Evolutionary conservation across 306 rosid genomes (phyloP).

Genomic region (Senna siamea): DNA sequence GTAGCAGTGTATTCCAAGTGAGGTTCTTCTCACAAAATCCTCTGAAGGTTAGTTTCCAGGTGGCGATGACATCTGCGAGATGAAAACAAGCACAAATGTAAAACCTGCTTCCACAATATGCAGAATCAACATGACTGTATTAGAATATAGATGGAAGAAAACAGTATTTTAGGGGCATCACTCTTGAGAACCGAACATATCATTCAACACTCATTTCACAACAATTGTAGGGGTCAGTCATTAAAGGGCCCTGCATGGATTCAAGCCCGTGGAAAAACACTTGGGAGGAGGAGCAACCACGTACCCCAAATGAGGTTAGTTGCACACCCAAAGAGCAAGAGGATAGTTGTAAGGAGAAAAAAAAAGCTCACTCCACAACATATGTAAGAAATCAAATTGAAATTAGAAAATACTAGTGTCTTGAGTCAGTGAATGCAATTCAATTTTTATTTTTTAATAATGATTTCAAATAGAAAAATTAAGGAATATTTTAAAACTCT

Average conservation of each 20-base stretch:
- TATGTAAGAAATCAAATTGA: neutral
- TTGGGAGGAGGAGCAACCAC: no score
- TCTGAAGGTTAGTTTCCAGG: slow-evolving; percentile 49
- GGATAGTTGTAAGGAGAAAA: no score
- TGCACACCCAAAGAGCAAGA: no score
- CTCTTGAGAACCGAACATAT: neutral
- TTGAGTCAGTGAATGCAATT: neutral
- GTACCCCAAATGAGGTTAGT: no score
- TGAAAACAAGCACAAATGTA: slow-evolving; percentile 25
- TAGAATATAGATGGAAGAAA: neutral
- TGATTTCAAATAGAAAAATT: no score
- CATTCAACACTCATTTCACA: neutral
- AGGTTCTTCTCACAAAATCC: slow-evolving; percentile 38
- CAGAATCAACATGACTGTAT: neutral
- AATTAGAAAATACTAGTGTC: neutral
- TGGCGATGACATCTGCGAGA: slow-evolving; percentile 53
- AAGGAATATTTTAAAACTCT: no score
- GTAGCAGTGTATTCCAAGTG: slow-evolving; percentile 64
- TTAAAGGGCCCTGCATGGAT: no score
- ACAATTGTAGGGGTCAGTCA: no score
- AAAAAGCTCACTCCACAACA: no score
- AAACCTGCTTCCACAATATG: neutral
- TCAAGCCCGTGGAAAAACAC: no score
- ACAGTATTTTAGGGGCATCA: neutral
- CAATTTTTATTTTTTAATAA: neutral